Base-by-base conservation (phyloP, 805 yeast genomes). In the Babjeviella inositovora region DNA sequence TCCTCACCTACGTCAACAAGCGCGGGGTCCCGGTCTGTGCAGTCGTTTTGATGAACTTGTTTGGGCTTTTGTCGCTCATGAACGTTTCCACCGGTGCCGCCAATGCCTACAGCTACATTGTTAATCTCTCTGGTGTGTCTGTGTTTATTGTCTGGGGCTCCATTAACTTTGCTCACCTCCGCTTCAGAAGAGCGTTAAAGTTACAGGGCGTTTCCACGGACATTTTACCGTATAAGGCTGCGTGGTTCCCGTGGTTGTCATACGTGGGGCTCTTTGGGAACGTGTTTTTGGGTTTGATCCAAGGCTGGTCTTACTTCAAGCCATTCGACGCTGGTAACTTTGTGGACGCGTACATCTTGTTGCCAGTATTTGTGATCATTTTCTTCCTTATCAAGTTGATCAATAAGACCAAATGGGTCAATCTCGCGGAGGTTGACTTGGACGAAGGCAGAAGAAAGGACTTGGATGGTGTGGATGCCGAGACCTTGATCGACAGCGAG, bases 91-190 rank as follows among this genome's bases (percentile, higher is more conserved):
- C 71, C 5, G 75, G 77, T 25, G 70, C 77, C 1, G 59, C 72
- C 3, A 39, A 50, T 18, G 79, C 79, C 3, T 72, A 69, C 44
- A 39, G 34, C 16, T 72, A 71, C 38, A 68, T 70, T 33, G 70
- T 69, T 22, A 68, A 65, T 35, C 45, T 72, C 20, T 57, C 74
- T 3, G 80, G 81, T 28, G 75, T 73, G 12, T 67, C 75, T 2
- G 68, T 70, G 3, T 73, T 72, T 28, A 53, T 72, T 23, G 79
- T 70, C 3, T 72, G 81, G 82, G 73, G 70, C 6, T 47, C 58
- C 8, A 63, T 71, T 13, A 57, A 70, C 11, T 49, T 58, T 23
- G 56, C 62, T 17, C 79, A 73, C 31, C 28, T 70, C 10, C 46
- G 77, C 20, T 70, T 72, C 39, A 56, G 81, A 32, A 26, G 34